Conservation (phyloP, 345 rosid genomes). For the Rhodamnia argentea region DNA sequence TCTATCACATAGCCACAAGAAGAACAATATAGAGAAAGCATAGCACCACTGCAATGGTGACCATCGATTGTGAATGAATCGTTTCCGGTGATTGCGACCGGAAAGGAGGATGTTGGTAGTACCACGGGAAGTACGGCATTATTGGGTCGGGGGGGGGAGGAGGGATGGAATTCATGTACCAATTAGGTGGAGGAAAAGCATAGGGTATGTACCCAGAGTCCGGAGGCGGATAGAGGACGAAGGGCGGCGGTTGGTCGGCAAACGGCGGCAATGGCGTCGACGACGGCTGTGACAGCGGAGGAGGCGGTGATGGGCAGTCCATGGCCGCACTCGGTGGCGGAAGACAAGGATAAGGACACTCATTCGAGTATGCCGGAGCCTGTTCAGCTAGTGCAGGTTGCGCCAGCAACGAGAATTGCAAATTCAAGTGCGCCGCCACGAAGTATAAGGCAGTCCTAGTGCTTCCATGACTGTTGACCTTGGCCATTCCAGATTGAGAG, state of each 20-base stretch:
- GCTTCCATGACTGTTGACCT: neutral
- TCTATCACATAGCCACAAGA: neutral
- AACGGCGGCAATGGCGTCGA: neutral
- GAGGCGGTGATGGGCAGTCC: conserved; percentile 24
- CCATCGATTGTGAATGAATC: neutral
- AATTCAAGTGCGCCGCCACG: neutral
- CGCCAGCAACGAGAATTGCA: conserved; percentile 1
- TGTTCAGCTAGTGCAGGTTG: neutral
- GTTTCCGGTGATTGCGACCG: conserved; percentile 7
- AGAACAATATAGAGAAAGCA: neutral
- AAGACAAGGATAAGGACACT: conserved; percentile 24
- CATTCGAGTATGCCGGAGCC: neutral
- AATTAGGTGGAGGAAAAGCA: conserved; percentile 6
- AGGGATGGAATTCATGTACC: neutral
- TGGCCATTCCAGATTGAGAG: neutral
- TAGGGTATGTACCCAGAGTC: neutral
- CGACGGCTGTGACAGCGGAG: neutral
- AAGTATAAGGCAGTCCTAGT: neutral
- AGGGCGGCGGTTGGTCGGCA: neutral
- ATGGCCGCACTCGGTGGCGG: conserved; percentile 19
- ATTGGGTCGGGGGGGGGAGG: conserved; percentile 57
- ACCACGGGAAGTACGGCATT: conserved; percentile 42
- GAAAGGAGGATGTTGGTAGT: conserved; percentile 37
- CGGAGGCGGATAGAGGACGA: neutral
- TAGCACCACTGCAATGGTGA: neutral